Evolutionary conservation across 2,329 filamentous ascomycete species (phyloP).

Genomic region (Niveomyces coronatus): DNA sequence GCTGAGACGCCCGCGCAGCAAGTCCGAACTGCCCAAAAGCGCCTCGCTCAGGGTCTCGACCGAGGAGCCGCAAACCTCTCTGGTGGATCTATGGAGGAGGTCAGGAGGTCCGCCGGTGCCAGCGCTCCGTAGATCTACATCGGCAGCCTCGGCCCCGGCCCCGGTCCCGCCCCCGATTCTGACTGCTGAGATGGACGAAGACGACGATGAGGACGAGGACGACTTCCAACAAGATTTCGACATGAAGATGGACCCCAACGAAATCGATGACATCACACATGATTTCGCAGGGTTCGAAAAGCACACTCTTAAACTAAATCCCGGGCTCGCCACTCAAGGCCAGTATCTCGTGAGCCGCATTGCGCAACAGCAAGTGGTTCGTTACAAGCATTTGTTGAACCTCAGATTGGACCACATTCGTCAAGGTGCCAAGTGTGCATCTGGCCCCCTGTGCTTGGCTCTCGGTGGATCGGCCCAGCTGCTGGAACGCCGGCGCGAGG

Average conservation of each 20-base stretch:
- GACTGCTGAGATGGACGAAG: constrained; percentile 40
- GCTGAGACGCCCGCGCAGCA: constrained; percentile 46
- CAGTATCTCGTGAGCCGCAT: constrained; percentile 67
- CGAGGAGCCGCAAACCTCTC: constrained; percentile 30
- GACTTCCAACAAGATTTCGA: constrained; percentile 46
- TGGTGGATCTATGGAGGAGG: constrained; percentile 42
- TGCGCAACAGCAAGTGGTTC: constrained; percentile 65
- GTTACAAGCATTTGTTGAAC: constrained; percentile 69
- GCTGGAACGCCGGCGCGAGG: constrained; percentile 48
- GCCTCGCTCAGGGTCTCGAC: constrained; percentile 17
- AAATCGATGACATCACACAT: constrained; percentile 59
- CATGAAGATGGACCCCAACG: constrained; percentile 50
- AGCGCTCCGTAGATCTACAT: constrained; percentile 27
- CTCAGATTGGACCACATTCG: constrained; percentile 60
- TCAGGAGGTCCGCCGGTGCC: constrained; percentile 45
- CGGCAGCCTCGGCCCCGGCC: constrained; percentile 11
- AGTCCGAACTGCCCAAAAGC: constrained; percentile 38
- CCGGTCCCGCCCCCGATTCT: no score
- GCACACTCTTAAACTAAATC: constrained; percentile 65
- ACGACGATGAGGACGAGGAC: constrained; percentile 50
- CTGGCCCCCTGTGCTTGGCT: constrained; percentile 51
- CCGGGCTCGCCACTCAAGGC: constrained; percentile 47
- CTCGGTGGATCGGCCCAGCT: constrained; percentile 55
- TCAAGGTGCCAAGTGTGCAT: constrained; percentile 50
- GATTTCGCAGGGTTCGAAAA: constrained; percentile 66